A percentile compares a stretch with the other conserved stretches of the same genome.
Evolutionary conservation across 176 grass and related monocot species (phyloP).

Genomic region (Cenchrus fungigraminus): DNA sequence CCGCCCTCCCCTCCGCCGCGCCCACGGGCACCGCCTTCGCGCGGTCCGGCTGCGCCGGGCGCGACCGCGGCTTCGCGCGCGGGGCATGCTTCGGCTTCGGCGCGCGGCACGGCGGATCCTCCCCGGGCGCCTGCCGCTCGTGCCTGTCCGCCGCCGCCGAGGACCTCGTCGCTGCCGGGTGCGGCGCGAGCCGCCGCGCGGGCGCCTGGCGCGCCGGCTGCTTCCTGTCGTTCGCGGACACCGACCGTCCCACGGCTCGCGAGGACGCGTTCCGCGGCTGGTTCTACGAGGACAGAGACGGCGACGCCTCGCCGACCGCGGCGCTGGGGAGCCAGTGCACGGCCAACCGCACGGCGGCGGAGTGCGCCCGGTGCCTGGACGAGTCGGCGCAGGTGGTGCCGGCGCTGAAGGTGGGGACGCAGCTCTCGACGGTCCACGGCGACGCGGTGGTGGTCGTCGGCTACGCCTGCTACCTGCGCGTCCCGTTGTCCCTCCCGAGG

Average conservation of each 20-base stretch:
- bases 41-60: neutral
- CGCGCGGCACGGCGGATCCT: neutral
- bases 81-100: conserved; percentile 2
- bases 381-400: neutral
- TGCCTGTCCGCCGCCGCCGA: conserved; percentile 7
- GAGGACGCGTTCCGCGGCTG: conserved; percentile 1
- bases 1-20: neutral
- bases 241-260: neutral
- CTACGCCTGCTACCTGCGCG: neutral
- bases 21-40: neutral
- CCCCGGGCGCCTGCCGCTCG: neutral
- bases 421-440: neutral
- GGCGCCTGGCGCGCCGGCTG: neutral
- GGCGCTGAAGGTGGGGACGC: neutral
- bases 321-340: neutral
- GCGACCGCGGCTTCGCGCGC: neutral
- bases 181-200: neutral
- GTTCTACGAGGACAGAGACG: no score
- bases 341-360: neutral
- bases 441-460: neutral
- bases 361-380: neutral
- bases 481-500: neutral
- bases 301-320: no score
- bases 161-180: neutral
- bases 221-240: conserved; percentile 7